Evolutionary conservation across 371 early-diverging fungal species (phyloP), one percentile per base, ranked within the genome.

Genomic region (Mucor mucedo): DNA sequence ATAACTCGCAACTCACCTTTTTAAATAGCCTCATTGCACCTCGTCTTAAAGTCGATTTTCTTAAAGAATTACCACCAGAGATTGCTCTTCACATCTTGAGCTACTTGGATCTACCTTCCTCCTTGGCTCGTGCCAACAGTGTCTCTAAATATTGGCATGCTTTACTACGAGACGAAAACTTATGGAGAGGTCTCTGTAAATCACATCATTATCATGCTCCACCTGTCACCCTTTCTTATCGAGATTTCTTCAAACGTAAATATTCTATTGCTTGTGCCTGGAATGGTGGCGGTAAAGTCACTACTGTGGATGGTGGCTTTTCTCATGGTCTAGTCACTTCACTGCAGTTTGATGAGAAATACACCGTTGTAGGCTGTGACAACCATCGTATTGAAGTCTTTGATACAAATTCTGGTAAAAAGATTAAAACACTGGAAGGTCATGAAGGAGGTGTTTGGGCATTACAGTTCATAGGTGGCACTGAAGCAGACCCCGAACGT

Each of bases 321-420:
- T 90, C 86, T 11, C 77, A 79, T 8, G 89, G 88, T 32, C 87
- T 95, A 14, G 93, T 93, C 21, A 95, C 95, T 0, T 91, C 91
- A 21, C 73, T 95, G 11, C 94, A 94, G 68, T 92, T 94, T 79
- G 93, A 94, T 66, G 85, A 87, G 35, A 87, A 90, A 52, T 91
- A 88, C 63, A 90, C 92, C 61, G 93, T 93, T 5, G 87, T 90
- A 8, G 94, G 94, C 41, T 92, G 92, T 30, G 94, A 95, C 66
- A 92, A 93, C 61, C 85, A 87, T 63, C 86, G 88, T 2, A 92
- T 93, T 48, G 90, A 93, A 62, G 86, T 95, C 32, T 95, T 91
- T 83, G 91, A 90, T 68, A 87, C 89, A 3, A 75, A 72, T 2
- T 82, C 88, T 10, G 93, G 94, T 1, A 73, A 78, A 10, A 73